Conservation (phyloP, 305 asterid species). For the Fraxinus baroniana region DNA sequence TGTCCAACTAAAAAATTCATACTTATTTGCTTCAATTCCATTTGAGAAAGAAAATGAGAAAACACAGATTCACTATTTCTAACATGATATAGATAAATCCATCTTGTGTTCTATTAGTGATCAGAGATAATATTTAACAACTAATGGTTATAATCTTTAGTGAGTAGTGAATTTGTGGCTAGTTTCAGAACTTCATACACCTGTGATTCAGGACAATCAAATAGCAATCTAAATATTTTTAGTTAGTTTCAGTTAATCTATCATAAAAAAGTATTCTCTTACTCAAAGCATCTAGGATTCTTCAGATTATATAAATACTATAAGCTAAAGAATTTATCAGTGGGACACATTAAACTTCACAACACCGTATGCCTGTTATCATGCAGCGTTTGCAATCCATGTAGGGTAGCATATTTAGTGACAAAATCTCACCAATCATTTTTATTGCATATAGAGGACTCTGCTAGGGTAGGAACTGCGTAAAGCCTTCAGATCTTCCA, state of each 20-base stretch:
- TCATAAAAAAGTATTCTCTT: neutral
- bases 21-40: neutral
- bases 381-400: neutral
- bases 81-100: neutral
- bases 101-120: neutral
- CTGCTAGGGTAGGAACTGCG: neutral
- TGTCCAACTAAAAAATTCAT: neutral
- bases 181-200: neutral
- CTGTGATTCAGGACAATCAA: neutral
- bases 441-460: neutral
- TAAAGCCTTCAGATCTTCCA: neutral
- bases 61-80: neutral
- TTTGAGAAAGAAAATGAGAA: neutral
- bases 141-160: neutral
- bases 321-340: neutral
- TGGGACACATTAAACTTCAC: neutral
- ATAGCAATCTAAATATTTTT: neutral
- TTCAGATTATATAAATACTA: neutral
- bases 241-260: neutral
- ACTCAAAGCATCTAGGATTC: neutral
- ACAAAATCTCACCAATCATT: neutral
- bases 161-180: neutral
- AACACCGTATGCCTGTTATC: neutral
- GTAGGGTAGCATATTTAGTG: neutral
- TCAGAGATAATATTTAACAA: neutral